Evolutionary conservation across 805 yeast genomes (phyloP).

Genomic region (Lipomyces kockii): DNA sequence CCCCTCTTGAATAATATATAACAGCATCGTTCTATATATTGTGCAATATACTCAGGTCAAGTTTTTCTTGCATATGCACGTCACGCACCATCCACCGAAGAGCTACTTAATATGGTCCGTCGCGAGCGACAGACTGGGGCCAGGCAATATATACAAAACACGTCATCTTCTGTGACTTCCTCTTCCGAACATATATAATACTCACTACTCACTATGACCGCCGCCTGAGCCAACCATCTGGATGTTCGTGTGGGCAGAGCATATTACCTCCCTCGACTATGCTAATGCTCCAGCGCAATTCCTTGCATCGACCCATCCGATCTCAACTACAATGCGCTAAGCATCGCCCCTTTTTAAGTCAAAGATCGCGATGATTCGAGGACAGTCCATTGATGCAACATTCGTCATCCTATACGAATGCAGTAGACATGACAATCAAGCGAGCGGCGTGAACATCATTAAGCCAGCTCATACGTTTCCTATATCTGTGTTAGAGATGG

Average conservation of each 20-base stretch:
- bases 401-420: no score
- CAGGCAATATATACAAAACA: not conserved
- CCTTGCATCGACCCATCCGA: not conserved
- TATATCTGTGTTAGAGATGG: no score
- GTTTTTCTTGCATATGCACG: not conserved
- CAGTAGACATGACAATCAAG: no score
- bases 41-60: no score
- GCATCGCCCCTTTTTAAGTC: not conserved
- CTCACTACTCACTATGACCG: not conserved
- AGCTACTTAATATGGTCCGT: not conserved
- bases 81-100: not conserved
- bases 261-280: not conserved
- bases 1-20: no score
- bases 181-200: not conserved
- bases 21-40: no score
- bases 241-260: not conserved
- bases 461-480: no score
- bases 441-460: no score
- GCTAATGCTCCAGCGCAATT: not conserved
- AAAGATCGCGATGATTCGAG: not conserved
- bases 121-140: conserved; percentile 1
- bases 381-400: no score
- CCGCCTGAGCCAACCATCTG: conserved; percentile 1
- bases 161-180: not conserved
- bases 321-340: not conserved